A percentile compares a stretch with the other conserved stretches of the same genome.
These are phyloP conservation scores for Eucalyptus polyanthemos DNA, from an alignment of 345 rosid genomes.

Conservation along the genomic window DNA sequence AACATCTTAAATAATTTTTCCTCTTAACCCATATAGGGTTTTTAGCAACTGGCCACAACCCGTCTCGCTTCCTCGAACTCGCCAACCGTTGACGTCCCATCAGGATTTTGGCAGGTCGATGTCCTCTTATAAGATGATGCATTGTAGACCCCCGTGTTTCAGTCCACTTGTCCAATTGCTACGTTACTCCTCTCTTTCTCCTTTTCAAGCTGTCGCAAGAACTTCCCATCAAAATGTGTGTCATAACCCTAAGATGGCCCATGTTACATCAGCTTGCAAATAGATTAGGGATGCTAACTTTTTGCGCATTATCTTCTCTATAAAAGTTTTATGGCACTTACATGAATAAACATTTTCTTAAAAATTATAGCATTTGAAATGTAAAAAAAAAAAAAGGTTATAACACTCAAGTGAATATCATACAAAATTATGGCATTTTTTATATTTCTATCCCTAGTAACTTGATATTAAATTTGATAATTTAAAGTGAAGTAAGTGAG, in stretches of 20 bases:
- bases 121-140: not conserved
- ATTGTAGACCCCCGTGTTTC: not conserved
- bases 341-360: no score
- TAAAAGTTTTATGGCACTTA: not conserved
- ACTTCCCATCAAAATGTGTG: not conserved
- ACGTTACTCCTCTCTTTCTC: not conserved
- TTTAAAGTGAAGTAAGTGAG: not conserved
- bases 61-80: not conserved
- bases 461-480: not conserved
- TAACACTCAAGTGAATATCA: fast-evolving
- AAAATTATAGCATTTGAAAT: no score
- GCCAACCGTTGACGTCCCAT: not conserved
- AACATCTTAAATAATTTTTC: not conserved
- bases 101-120: not conserved
- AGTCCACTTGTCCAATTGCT: not conserved
- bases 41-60: not conserved
- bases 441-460: not conserved
- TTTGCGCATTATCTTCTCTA: not conserved
- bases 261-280: not conserved
- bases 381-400: no score
- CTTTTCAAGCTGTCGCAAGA: not conserved
- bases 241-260: not conserved
- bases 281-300: not conserved
- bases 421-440: no score
- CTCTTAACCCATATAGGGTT: not conserved